Conservation (phyloP, 2,329 filamentous ascomycete genomes). For the Fusarium buharicum region DNA sequence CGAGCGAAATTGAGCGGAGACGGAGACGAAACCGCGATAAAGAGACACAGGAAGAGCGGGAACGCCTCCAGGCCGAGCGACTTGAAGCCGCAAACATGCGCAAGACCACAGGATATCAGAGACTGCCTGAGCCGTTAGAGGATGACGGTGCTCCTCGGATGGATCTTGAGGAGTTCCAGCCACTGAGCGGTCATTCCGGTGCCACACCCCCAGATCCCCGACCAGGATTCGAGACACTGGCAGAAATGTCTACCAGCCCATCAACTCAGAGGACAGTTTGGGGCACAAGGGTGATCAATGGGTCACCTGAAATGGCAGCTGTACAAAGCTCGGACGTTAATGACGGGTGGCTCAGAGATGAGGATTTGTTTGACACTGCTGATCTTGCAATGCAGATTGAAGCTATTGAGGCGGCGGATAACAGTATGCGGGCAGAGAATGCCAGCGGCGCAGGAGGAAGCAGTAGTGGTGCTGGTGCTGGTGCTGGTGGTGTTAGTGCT, state of each 20-base stretch:
- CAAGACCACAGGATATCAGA: conserved; percentile 55
- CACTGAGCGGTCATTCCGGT: conserved; percentile 62
- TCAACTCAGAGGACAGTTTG: conserved; percentile 83
- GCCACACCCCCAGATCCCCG: conserved; percentile 67
- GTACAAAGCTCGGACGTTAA: conserved; percentile 53
- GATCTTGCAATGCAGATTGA: conserved; percentile 71
- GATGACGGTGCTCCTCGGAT: conserved; percentile 54
- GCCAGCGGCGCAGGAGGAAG: conserved; percentile 28
- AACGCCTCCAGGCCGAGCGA: conserved; percentile 82
- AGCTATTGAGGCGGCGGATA: conserved; percentile 58
- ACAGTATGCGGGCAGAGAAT: conserved; percentile 32
- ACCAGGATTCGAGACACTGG: conserved; percentile 73
- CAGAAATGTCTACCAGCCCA: conserved; percentile 84
- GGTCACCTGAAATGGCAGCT: conserved; percentile 65
- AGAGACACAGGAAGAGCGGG: conserved; percentile 85
- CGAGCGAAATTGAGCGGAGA: conserved; percentile 78
- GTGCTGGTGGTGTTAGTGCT: background rate
- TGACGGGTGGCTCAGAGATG: conserved; percentile 88
- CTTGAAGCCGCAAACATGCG: conserved; percentile 77
- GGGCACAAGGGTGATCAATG: conserved; percentile 80
- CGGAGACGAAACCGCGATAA: conserved; percentile 84
- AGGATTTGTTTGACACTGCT: conserved; percentile 73
- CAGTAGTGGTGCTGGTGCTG: background rate
- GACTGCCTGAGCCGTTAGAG: conserved; percentile 52
- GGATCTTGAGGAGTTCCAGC: conserved; percentile 72